These are phyloP conservation scores for Vaccinium myrtillus DNA, from an alignment of 148 eudicot genomes.

Conservation along the genomic window DNA sequence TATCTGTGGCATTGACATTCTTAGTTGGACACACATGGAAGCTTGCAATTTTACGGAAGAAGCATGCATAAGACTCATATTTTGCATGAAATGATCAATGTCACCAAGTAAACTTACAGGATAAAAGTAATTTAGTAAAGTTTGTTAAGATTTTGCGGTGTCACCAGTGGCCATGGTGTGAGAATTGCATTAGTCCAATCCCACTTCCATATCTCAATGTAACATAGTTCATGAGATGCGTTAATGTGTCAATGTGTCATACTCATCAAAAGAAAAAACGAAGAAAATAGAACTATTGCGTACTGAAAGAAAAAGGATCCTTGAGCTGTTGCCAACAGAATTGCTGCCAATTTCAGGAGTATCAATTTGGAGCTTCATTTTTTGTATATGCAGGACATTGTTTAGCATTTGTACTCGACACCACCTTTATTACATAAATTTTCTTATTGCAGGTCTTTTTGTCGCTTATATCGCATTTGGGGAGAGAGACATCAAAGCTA, in stretches of 20 bases:
- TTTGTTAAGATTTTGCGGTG: background rate
- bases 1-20: background rate
- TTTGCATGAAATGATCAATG: background rate
- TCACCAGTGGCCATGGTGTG: background rate
- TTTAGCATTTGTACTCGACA: background rate
- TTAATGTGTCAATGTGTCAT: constrained; percentile 1
- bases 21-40: background rate
- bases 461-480: constrained; percentile 79
- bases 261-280: background rate
- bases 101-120: background rate
- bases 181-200: background rate
- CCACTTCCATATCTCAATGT: background rate
- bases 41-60: background rate
- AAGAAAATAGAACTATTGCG: background rate
- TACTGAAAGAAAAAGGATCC: background rate
- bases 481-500: constrained; percentile 55
- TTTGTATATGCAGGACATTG: constrained; percentile 5
- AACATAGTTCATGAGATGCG: background rate
- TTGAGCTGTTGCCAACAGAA: background rate
- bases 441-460: constrained; percentile 57
- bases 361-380: background rate
- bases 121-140: background rate
- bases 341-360: background rate
- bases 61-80: background rate
- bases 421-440: background rate